Evolutionary conservation across 306 rosid species (phyloP).

Genomic region (Vachellia pachyceras): DNA sequence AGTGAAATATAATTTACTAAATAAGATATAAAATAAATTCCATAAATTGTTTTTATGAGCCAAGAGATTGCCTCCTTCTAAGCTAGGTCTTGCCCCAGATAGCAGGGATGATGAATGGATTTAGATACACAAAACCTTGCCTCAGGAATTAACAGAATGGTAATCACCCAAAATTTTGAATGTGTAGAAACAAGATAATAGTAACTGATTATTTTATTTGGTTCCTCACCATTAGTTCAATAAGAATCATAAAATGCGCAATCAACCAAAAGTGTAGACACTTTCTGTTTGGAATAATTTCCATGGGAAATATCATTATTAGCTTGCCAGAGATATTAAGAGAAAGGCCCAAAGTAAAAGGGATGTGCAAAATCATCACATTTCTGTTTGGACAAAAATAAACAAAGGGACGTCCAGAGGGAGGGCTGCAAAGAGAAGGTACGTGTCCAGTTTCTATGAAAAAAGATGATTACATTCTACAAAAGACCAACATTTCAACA

Average conservation of each 20-base stretch:
- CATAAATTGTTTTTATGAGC: neutral
- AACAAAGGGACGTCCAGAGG: too few species aligned
- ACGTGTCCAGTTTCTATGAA: neutral
- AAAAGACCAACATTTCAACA: neutral
- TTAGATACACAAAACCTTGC: neutral
- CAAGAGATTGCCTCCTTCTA: neutral
- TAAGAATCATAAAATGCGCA: neutral
- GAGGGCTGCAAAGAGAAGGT: too few species aligned
- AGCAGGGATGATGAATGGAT: neutral
- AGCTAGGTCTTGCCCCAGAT: neutral
- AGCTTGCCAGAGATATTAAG: neutral
- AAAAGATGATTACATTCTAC: neutral
- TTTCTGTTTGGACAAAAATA: neutral
- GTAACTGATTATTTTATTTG: neutral
- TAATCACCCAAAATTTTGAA: neutral
- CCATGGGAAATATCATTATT: neutral
- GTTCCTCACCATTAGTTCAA: neutral
- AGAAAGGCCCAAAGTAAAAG: neutral
- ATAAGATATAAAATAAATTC: too few species aligned
- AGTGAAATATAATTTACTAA: neutral
- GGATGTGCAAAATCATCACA: neutral
- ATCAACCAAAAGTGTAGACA: neutral
- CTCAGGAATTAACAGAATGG: neutral
- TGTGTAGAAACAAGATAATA: neutral
- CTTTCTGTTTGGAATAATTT: neutral